Conservation (phyloP, 225 moss, liverwort and hornwort genomes). For the Polytrichum formosum region DNA sequence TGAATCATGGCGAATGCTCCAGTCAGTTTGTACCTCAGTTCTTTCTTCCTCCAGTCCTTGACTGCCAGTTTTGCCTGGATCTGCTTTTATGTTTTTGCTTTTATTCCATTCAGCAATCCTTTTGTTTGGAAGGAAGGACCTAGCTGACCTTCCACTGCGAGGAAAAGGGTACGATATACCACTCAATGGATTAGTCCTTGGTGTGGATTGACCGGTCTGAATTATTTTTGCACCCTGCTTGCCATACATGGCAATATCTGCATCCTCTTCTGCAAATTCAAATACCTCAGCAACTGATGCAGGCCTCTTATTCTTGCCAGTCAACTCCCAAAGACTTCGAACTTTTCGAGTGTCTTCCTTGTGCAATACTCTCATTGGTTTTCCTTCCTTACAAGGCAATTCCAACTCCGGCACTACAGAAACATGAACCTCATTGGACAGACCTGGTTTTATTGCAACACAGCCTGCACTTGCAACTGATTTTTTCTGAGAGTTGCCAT, state of each 20-base stretch:
- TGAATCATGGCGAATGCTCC: conserved; percentile 20
- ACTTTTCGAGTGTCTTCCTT: conserved; percentile 69
- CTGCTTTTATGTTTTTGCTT: conserved; percentile 23
- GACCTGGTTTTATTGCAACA: conserved; percentile 16
- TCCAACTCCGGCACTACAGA: conserved; percentile 15
- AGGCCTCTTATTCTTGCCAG: conserved; percentile 48
- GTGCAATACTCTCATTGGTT: conserved; percentile 30
- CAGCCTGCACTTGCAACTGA: conserved; percentile 18
- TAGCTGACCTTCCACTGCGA: conserved; percentile 55
- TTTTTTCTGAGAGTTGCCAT: conserved; percentile 32
- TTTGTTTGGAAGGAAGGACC: conserved; percentile 26
- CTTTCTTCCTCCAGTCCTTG: conserved; percentile 13
- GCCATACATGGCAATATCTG: conserved; percentile 20
- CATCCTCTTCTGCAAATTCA: conserved; percentile 56
- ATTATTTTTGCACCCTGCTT: conserved; percentile 26
- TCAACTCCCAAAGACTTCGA: conserved; percentile 77
- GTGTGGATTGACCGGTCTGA: conserved; percentile 10
- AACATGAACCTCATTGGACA: conserved; percentile 23
- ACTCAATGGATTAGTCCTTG: conserved; percentile 7
- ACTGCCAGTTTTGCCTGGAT: conserved; percentile 21
- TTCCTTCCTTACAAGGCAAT: conserved; percentile 27
- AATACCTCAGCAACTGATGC: conserved; percentile 50
- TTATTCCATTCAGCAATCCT: conserved; percentile 47
- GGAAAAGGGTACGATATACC: conserved; percentile 35
- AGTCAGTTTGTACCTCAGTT: conserved; percentile 11